Evolutionary conservation across 306 rosid genomes (phyloP).

Genomic region (Notholithocarpus densiflorus): DNA sequence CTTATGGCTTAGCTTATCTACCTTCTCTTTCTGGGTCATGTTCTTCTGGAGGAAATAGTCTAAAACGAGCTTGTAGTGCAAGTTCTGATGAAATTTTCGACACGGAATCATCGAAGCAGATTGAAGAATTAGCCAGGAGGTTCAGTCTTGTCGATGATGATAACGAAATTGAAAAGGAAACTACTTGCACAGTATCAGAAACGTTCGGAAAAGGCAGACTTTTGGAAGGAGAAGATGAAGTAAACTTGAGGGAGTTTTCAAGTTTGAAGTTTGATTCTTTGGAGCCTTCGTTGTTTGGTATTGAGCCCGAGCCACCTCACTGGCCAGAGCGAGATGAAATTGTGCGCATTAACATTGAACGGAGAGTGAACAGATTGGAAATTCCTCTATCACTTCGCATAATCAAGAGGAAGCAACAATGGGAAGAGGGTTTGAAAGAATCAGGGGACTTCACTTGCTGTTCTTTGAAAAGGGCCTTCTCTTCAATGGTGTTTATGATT

Average conservation of each 20-base stretch:
- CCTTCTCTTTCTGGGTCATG: conserved; percentile 9
- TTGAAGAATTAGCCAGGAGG: conserved; percentile 13
- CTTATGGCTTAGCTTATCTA: conserved; percentile 14
- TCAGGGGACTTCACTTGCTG: conserved; percentile 31
- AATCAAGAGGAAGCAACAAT: conserved; percentile 56
- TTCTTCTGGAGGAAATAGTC: conserved; percentile 16
- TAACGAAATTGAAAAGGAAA: conserved; percentile 15
- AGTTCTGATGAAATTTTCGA: conserved; percentile 32
- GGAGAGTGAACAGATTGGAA: conserved; percentile 44
- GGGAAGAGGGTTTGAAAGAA: conserved; percentile 27
- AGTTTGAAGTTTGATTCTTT: conserved; percentile 28
- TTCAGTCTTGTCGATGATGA: background rate
- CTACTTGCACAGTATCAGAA: conserved; percentile 17
- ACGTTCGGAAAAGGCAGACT: background rate
- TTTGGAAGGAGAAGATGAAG: background rate
- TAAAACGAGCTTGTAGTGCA: conserved; percentile 25
- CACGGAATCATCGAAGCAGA: conserved; percentile 27
- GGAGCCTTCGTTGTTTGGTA: conserved; percentile 50
- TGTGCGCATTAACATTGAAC: conserved; percentile 33
- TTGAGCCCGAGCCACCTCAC: conserved; percentile 54
- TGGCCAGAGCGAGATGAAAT: conserved; percentile 64
- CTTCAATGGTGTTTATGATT: conserved; percentile 56
- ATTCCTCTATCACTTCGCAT: conserved; percentile 59
- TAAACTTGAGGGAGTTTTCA: conserved; percentile 1
- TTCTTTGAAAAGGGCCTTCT: conserved; percentile 55